Evolutionary conservation across 352 stramenopile species (phyloP), one percentile per base, ranked within the genome.

Genomic region (Phytopythium chamaehyphon): DNA sequence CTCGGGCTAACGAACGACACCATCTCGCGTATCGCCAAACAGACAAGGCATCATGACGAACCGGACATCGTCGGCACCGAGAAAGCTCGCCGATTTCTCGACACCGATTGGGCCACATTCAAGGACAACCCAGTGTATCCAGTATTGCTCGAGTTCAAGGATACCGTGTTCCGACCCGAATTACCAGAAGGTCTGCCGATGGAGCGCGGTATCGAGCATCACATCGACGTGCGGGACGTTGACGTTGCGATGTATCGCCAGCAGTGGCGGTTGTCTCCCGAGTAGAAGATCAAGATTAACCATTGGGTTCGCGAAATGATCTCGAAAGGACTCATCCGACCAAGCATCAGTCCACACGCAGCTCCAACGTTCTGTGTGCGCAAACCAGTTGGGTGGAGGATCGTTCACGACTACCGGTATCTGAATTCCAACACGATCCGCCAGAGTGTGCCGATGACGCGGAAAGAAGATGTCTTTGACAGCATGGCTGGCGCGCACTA

Each of bases 401-500:
- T 74, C 35, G 49, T 70, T 8, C 64, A 74, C 24, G 57, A 57
- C 22, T 68, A 58, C 40, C 55, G 60, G 8, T 52, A 55, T 26
- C 36, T 62, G 7, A 58, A 33, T 51, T 38, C 15, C 15, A 49
- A 53, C 18, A 60, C 45, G 3, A 54, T 58, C 18, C 28, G 39
- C 15, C 28, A 33, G 28, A 33, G 28, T 33, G 51, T 62, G 14
- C 51, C 59, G 31, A 67, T 62, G 31, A 55, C 59, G 6, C 22
- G 63, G 1, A 68, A 72, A 43, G 51, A 69, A 46, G 46, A 61
- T 15, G 48, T 63, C 22, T 53, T 59, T 37, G 46, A 68, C 52
- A 39, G 14, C 31, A 69, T 73, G 57, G n/a, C 51, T 11, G 52
- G 61, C 2, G 16, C 49, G 1, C 49, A 40, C 15, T 61, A 57